Percentiles rank a stretch among this genome's conserved stretches.
Evolutionary conservation across 345 rosid species (phyloP).

Genomic region (Sonneratia alba): DNA sequence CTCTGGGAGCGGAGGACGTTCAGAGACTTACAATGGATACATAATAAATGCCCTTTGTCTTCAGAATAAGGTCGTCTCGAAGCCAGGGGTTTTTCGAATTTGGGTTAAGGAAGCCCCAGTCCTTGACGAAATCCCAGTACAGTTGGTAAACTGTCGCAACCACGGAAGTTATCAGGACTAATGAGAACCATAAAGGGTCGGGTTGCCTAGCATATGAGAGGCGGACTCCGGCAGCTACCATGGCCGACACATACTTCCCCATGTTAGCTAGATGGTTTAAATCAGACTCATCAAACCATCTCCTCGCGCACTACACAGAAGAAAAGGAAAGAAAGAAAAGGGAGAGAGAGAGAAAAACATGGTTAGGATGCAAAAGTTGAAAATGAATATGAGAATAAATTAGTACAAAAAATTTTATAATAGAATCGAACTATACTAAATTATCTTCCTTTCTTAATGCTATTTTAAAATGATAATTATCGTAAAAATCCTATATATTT

Average conservation of each 20-base stretch:
- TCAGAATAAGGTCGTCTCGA: conserved; percentile 69
- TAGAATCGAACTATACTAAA: no score
- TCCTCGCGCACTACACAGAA: conserved; percentile 58
- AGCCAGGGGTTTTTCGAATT: conserved; percentile 76
- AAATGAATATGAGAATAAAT: no score
- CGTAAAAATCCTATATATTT: no score
- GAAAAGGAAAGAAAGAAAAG: neutral
- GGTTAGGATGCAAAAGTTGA: no score
- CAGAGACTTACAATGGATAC: conserved; percentile 59
- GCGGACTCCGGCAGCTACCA: conserved; percentile 92
- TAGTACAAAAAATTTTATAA: no score
- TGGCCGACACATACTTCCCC: conserved; percentile 95
- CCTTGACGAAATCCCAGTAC: conserved; percentile 94
- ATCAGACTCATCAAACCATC: conserved; percentile 82
- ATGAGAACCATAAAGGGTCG: conserved; percentile 36
- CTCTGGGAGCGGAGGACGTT: neutral
- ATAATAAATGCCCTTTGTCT: conserved; percentile 59
- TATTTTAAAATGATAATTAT: no score
- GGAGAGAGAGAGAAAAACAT: neutral
- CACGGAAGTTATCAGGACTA: conserved; percentile 55
- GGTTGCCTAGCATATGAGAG: conserved; percentile 53
- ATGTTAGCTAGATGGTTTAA: conserved; percentile 65
- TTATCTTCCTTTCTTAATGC: no score
- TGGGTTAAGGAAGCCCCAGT: conserved; percentile 79
- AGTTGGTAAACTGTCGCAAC: conserved; percentile 72